Evolutionary conservation across 345 rosid species (phyloP).

Genomic region (Draba incana): DNA sequence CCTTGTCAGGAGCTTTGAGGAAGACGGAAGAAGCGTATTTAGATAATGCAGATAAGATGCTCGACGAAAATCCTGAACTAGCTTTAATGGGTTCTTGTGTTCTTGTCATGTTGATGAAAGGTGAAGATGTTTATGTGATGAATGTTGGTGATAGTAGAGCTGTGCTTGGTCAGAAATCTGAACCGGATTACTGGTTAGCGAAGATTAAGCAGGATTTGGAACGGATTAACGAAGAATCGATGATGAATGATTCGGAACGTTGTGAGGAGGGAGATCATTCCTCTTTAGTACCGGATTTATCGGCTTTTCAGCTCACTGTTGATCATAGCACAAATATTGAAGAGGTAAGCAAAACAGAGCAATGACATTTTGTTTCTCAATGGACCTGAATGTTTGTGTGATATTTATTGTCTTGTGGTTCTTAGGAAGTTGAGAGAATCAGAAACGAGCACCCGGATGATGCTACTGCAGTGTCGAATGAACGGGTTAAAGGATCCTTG

Average conservation of each 20-base stretch:
- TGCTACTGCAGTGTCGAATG: slow-evolving; percentile 65
- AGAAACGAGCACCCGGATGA: slow-evolving; percentile 83
- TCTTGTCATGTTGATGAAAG: slow-evolving; percentile 87
- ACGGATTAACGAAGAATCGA: slow-evolving; percentile 83
- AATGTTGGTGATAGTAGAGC: slow-evolving; percentile 96
- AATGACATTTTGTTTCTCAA: background rate
- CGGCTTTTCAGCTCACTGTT: slow-evolving; percentile 69
- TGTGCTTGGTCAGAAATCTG: slow-evolving; percentile 74
- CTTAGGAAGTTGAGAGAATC: slow-evolving; percentile 88
- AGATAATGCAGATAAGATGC: slow-evolving; percentile 77
- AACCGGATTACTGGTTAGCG: slow-evolving; percentile 72
- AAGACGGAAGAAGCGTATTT: slow-evolving; percentile 80
- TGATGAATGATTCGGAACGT: slow-evolving; percentile 66
- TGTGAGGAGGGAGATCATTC: slow-evolving; percentile 48
- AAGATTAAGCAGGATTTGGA: slow-evolving; percentile 76
- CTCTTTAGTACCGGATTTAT: slow-evolving; percentile 38
- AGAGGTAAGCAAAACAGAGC: slow-evolving; percentile 53
- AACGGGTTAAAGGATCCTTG: slow-evolving; percentile 90
- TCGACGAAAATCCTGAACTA: slow-evolving; percentile 80
- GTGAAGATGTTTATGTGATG: slow-evolving; percentile 87
- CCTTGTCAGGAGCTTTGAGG: slow-evolving; percentile 70
- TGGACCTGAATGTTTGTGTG: background rate
- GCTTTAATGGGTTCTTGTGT: slow-evolving; percentile 97
- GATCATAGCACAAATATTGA: slow-evolving; percentile 87
- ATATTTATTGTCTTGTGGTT: slow-evolving; percentile 14